phyloP scores from a whole-genome alignment of 148 eudicot species.

The Cornus controversa region DNA sequence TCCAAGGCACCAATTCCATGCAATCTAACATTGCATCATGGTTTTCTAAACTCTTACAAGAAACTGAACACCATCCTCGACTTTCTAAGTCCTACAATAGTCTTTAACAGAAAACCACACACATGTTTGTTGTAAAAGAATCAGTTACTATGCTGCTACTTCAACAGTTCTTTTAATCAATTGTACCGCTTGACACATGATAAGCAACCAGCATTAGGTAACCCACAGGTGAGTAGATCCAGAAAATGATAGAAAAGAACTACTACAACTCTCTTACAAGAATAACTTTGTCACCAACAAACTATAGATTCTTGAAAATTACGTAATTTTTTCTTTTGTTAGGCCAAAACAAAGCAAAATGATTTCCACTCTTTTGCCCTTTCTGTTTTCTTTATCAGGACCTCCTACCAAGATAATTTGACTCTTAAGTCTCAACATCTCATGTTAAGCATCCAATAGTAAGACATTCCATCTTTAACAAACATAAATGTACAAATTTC shows the following conservation, averaged over 20 bases:
- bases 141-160: neutral
- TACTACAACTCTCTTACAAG: neutral
- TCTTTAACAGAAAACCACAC: neutral
- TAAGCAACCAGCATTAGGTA: neutral
- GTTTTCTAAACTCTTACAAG: too few species aligned
- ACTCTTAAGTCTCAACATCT: neutral
- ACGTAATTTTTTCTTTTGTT: too few species aligned
- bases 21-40: too few species aligned
- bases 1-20: too few species aligned
- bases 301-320: neutral
- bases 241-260: neutral
- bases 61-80: too few species aligned
- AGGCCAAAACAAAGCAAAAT: neutral
- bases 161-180: neutral
- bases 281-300: neutral
- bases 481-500: neutral
- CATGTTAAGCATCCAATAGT: neutral
- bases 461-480: neutral
- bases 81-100: too few species aligned
- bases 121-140: neutral
- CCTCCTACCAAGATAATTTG: too few species aligned
- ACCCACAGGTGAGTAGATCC: neutral
- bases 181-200: neutral
- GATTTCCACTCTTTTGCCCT: neutral
- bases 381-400: too few species aligned